Percentiles rank a stretch among this genome's conserved stretches.
These are phyloP conservation scores for Endoconidiophora polonica DNA, from an alignment of 2,329 filamentous ascomycete genomes.

Conservation along the genomic window DNA sequence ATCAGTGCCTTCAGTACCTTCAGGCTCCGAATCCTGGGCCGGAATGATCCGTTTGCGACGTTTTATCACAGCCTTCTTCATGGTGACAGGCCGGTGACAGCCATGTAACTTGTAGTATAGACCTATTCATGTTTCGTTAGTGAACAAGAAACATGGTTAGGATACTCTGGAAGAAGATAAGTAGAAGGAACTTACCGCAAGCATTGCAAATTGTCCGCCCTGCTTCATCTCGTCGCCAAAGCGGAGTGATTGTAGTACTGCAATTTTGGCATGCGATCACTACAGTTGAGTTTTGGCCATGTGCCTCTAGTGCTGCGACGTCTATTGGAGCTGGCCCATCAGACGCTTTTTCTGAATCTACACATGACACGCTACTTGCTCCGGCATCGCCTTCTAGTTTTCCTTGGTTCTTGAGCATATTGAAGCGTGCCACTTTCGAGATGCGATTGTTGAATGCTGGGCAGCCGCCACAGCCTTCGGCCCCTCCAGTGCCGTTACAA, in stretches of 20 bases:
- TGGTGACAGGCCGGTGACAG: constrained; percentile 81
- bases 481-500: constrained; percentile 91
- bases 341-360: constrained; percentile 1
- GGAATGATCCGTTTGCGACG: constrained; percentile 87
- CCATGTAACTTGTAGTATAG: constrained; percentile 95
- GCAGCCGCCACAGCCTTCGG: constrained; percentile 87
- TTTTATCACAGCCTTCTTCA: constrained; percentile 98
- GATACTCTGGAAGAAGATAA: not conserved
- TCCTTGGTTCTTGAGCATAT: constrained; percentile 31
- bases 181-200: constrained; percentile 54
- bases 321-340: constrained; percentile 15
- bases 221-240: constrained; percentile 87
- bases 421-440: constrained; percentile 67
- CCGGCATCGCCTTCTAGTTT: constrained; percentile 15
- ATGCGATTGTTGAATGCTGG: constrained; percentile 95
- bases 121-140: constrained; percentile 32
- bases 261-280: constrained; percentile 93
- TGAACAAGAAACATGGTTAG: constrained; percentile 84
- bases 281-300: constrained; percentile 37
- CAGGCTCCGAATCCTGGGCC: constrained; percentile 35
- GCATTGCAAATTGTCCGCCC: constrained; percentile 98
- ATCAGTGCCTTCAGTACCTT: constrained; percentile 30
- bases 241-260: constrained; percentile 83
- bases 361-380: constrained; percentile 17
- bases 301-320: constrained; percentile 28